A percentile compares a stretch with the other conserved stretches of the same genome.
Conservation (phyloP, 2,329 filamentous ascomycete genomes). For the Lachnellula hyalina region DNA sequence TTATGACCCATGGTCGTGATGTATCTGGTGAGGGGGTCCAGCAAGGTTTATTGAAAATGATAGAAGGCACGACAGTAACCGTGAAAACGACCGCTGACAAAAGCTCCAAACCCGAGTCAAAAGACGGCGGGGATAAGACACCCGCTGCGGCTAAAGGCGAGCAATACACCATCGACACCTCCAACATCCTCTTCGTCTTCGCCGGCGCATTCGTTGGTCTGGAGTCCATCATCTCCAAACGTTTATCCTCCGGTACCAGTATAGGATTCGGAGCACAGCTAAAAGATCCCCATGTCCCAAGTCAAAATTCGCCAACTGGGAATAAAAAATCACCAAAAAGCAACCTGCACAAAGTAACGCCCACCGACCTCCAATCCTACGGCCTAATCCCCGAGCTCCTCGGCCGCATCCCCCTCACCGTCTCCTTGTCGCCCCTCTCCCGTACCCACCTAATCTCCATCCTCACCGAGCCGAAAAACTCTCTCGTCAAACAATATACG, state of each 20-base stretch:
- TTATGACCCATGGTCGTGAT: constrained; percentile 72
- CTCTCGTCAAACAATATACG: constrained; percentile 80
- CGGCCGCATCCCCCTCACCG: constrained; percentile 87
- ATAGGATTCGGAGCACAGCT: constrained; percentile 91
- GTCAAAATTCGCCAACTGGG: constrained; percentile 7
- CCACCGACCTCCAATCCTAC: constrained; percentile 73
- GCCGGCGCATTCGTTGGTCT: constrained; percentile 92
- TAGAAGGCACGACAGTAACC: constrained; percentile 91
- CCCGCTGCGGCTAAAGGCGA: constrained; percentile 23
- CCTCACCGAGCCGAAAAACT: constrained; percentile 87
- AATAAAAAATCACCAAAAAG: constrained; percentile 3
- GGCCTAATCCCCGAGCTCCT: constrained; percentile 95
- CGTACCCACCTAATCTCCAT: constrained; percentile 70
- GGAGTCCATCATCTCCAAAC: constrained; percentile 78
- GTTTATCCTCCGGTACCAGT: constrained; percentile 74
- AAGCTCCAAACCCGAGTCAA: constrained; percentile 20
- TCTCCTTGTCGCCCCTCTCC: constrained; percentile 73
- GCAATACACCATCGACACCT: constrained; percentile 76
- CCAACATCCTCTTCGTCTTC: constrained; percentile 96
- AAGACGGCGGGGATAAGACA: constrained; percentile 1
- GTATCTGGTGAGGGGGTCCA: constrained; percentile 96
- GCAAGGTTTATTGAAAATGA: constrained; percentile 89
- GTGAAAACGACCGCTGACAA: constrained; percentile 76
- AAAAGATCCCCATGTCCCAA: constrained; percentile 41
- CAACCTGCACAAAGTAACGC: constrained; percentile 65